phyloP scores from a whole-genome alignment of 306 rosid genomes.

The Prunus mira region DNA sequence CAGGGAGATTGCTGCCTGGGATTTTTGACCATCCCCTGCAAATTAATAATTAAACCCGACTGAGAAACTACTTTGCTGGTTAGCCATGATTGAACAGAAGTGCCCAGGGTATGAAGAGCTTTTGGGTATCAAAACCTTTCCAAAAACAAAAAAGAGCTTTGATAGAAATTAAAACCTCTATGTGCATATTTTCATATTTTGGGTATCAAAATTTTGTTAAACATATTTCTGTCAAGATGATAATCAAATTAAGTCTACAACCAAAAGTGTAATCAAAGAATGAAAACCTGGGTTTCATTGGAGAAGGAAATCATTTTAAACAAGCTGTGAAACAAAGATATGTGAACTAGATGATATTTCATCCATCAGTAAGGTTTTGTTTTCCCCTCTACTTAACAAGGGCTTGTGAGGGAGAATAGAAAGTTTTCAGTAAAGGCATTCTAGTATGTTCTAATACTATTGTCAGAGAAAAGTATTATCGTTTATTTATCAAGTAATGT shows the following conservation, averaged over 20 bases:
- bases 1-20: slow-evolving; percentile 50
- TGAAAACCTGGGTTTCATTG: not conserved
- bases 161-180: not conserved
- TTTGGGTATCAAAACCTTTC: not conserved
- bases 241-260: not conserved
- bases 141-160: not conserved
- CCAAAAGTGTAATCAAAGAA: not conserved
- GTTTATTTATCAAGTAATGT: not conserved
- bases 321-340: not conserved
- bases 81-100: not conserved
- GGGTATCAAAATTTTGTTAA: not conserved
- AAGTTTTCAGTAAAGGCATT: not conserved
- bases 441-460: not conserved
- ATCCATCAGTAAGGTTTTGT: not conserved
- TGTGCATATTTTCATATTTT: not conserved
- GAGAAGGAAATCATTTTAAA: not conserved
- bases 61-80: slow-evolving; percentile 27
- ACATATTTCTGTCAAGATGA: not conserved
- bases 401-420: not conserved
- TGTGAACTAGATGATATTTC: not conserved
- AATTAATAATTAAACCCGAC: slow-evolving; percentile 49
- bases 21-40: slow-evolving; percentile 53
- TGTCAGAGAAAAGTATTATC: not conserved
- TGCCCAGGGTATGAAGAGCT: not conserved
- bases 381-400: not conserved